Percentiles rank a stretch among this genome's conserved stretches.
Evolutionary conservation across 371 early-diverging fungal genomes (phyloP).

Genomic region (Mortierella sp.): DNA sequence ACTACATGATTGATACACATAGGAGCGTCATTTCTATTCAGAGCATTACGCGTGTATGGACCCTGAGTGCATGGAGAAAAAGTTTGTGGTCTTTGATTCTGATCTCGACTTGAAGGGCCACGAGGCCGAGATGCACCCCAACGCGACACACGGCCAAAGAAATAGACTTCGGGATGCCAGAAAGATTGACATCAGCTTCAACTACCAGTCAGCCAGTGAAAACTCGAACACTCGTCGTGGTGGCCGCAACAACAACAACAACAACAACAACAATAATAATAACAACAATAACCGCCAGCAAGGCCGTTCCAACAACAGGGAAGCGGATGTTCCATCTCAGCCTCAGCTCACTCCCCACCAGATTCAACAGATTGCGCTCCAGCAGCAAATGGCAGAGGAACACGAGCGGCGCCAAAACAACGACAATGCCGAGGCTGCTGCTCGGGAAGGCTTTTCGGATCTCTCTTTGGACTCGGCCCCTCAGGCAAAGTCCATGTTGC

Average conservation of each 20-base stretch:
- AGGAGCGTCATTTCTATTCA: conserved; percentile 87
- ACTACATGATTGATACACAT: not conserved
- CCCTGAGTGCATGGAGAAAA: conserved; percentile 89
- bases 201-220: conserved; percentile 41
- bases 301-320: conserved; percentile 21
- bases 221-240: conserved; percentile 34
- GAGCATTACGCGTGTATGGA: conserved; percentile 91
- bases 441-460: conserved; percentile 20
- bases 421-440: conserved; percentile 20
- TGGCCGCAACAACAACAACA: conserved; percentile 16
- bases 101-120: conserved; percentile 94
- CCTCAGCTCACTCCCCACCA: conserved; percentile 49
- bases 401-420: conserved; percentile 42
- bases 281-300: conserved; percentile 36
- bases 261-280: conserved; percentile 16
- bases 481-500: conserved; percentile 37
- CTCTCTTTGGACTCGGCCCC: conserved; percentile 20
- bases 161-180: conserved; percentile 37
- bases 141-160: conserved; percentile 31
- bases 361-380: conserved; percentile 40
- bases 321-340: conserved; percentile 23
- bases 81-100: conserved; percentile 96
- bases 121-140: conserved; percentile 61
- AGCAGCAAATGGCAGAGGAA: conserved; percentile 46
- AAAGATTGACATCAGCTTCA: conserved; percentile 49